Percentiles rank a stretch among this genome's conserved stretches.
phyloP scores from a whole-genome alignment of 2,329 filamentous ascomycete species.

The Paramyrothecium roridum region DNA sequence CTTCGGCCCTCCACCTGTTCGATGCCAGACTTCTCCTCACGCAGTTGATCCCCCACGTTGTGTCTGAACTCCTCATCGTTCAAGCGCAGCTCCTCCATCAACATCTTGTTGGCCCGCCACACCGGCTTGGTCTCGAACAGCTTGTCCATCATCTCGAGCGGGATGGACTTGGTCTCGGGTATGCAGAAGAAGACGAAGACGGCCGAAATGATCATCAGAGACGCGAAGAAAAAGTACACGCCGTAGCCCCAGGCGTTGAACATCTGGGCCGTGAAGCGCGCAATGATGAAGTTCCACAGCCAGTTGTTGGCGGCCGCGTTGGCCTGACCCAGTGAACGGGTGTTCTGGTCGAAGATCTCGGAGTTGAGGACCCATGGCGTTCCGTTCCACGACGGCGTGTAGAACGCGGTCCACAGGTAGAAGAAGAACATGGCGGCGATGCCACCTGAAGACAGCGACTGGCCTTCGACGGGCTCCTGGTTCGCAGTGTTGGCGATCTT shows the following conservation, averaged over 20 bases:
- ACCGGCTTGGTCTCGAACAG: conserved; percentile 52
- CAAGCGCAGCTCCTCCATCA: conserved; percentile 39
- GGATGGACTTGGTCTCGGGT: conserved; percentile 64
- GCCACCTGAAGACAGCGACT: conserved; percentile 40
- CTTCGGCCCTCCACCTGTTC: conserved; percentile 19
- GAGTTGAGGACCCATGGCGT: conserved; percentile 74
- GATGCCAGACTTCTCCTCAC: conserved; percentile 21
- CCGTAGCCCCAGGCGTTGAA: conserved; percentile 57
- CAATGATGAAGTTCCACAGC: conserved; percentile 70
- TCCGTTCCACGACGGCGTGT: conserved; percentile 70
- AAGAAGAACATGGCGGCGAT: conserved; percentile 67
- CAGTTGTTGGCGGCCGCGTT: conserved; percentile 70
- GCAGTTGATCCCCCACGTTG: conserved; percentile 17
- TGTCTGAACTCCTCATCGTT: conserved; percentile 32
- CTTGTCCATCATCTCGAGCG: conserved; percentile 62
- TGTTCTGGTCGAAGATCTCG: conserved; percentile 72
- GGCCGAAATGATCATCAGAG: conserved; percentile 55
- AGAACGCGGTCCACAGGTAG: conserved; percentile 55
- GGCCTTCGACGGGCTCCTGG: conserved; percentile 31
- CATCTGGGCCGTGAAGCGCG: conserved; percentile 66
- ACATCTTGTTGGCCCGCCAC: conserved; percentile 35
- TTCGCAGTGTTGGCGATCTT: conserved; percentile 39
- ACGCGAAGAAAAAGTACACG: conserved; percentile 68
- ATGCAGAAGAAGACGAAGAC: conserved; percentile 61
- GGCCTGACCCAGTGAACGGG: conserved; percentile 63